Evolutionary conservation across 805 yeast species (phyloP).

Genomic region (Danielia oregonensis): DNA sequence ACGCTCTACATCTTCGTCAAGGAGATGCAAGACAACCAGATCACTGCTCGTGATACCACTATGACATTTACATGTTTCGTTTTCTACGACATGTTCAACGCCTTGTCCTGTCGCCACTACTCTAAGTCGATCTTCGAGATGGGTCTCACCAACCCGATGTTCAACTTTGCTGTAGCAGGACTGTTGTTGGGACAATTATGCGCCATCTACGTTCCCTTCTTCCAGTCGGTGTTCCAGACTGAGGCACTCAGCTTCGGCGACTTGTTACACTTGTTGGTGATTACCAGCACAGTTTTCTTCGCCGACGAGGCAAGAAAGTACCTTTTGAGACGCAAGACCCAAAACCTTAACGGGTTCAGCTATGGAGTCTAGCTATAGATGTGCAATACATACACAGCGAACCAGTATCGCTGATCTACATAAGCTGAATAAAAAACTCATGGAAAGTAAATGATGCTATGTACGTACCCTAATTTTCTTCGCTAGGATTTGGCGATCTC

Average conservation of each 20-base stretch:
- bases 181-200: conserved; percentile 87
- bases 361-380: conserved; percentile 12
- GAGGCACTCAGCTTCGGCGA: conserved; percentile 80
- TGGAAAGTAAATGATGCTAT: no score
- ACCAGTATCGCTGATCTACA: no score
- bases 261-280: conserved; percentile 52
- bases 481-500: conserved; percentile 22
- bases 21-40: conserved; percentile 79
- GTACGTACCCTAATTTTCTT: no score
- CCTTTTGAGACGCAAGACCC: conserved; percentile 21
- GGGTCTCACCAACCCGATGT: conserved; percentile 84
- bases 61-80: conserved; percentile 99
- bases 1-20: conserved; percentile 81
- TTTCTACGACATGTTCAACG: conserved; percentile 94
- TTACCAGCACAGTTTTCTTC: conserved; percentile 79
- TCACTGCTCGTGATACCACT: conserved; percentile 94
- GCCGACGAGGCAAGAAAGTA: conserved; percentile 81
- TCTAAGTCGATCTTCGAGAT: conserved; percentile 78
- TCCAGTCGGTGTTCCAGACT: conserved; percentile 91
- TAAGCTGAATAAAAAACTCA: neutral
- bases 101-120: conserved; percentile 86
- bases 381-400: no score
- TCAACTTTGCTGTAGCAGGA: conserved; percentile 86
- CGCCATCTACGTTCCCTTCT: conserved; percentile 90
- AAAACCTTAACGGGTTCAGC: conserved; percentile 11